Conservation (phyloP, 345 rosid genomes). For the Aquilaria sinensis region DNA sequence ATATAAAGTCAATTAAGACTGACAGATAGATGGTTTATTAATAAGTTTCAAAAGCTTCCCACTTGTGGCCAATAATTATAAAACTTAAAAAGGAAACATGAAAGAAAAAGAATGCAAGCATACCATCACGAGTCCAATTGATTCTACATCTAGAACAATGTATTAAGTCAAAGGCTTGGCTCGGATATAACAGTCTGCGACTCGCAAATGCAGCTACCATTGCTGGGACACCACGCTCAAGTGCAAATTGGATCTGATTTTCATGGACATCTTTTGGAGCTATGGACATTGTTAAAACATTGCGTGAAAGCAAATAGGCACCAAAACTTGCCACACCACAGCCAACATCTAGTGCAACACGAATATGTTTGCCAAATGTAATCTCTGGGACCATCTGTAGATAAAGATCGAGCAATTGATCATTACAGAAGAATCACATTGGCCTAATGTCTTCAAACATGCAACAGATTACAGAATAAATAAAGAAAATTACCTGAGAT, state of each 20-base stretch:
- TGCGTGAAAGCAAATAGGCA: conserved; percentile 73
- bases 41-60: neutral
- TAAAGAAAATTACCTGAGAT: conserved; percentile 38
- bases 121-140: conserved; percentile 99
- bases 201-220: conserved; percentile 97
- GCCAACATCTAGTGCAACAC: conserved; percentile 84
- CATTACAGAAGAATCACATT: conserved; percentile 9
- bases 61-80: neutral
- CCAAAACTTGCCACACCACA: conserved; percentile 99
- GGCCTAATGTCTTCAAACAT: neutral
- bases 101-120: conserved; percentile 9
- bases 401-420: conserved; percentile 11
- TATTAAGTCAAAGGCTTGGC: conserved; percentile 94
- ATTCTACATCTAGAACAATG: conserved; percentile 99
- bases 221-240: conserved; percentile 98
- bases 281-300: conserved; percentile 78
- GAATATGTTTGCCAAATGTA: conserved; percentile 62
- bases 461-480: neutral
- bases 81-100: conserved; percentile 5
- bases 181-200: conserved; percentile 65
- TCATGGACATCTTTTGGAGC: conserved; percentile 99
- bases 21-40: neutral
- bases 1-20: neutral
- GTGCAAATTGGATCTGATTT: conserved; percentile 98
- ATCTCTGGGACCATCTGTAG: conserved; percentile 80